These are phyloP conservation scores for Hanseniaspora nectarophila DNA, from an alignment of 805 yeast genomes.

Conservation along the genomic window DNA sequence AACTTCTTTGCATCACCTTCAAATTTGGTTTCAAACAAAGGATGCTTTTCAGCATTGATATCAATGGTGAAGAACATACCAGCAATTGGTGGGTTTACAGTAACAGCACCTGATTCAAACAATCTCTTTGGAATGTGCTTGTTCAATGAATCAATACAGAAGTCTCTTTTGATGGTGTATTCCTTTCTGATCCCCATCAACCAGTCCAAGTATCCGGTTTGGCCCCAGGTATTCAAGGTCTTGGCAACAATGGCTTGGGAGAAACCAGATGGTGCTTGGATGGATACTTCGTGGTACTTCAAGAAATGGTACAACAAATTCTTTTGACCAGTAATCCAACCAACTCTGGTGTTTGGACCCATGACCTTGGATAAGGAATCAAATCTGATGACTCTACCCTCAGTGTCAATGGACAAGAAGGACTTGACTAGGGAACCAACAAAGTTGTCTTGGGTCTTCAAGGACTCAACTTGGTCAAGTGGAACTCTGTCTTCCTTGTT, in stretches of 20 bases:
- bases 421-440: slow-evolving; percentile 59
- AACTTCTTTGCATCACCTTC: slow-evolving; percentile 50
- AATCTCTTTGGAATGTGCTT: slow-evolving; percentile 42
- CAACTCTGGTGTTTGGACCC: slow-evolving; percentile 83
- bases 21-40: slow-evolving; percentile 49
- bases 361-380: slow-evolving; percentile 85
- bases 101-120: slow-evolving; percentile 17
- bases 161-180: slow-evolving; percentile 80
- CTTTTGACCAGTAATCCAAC: slow-evolving; percentile 76
- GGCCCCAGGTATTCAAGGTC: slow-evolving; percentile 78
- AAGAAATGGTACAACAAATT: slow-evolving; percentile 50
- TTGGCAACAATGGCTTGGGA: slow-evolving; percentile 61
- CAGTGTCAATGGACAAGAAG: slow-evolving; percentile 61
- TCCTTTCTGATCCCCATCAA: slow-evolving; percentile 68
- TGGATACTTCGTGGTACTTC: slow-evolving; percentile 66
- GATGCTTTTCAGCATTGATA: slow-evolving; percentile 70
- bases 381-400: slow-evolving; percentile 80
- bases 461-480: slow-evolving; percentile 15
- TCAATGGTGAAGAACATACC: slow-evolving; percentile 77
- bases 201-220: slow-evolving; percentile 80
- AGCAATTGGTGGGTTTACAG: slow-evolving; percentile 54
- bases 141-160: slow-evolving; percentile 62
- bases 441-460: slow-evolving; percentile 49
- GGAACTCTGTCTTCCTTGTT: slow-evolving; percentile 24
- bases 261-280: slow-evolving; percentile 74